Percentiles rank a stretch among this genome's conserved stretches.
phyloP scores from a whole-genome alignment of 164 flowering plant genomes.

The Amborella trichopoda region DNA sequence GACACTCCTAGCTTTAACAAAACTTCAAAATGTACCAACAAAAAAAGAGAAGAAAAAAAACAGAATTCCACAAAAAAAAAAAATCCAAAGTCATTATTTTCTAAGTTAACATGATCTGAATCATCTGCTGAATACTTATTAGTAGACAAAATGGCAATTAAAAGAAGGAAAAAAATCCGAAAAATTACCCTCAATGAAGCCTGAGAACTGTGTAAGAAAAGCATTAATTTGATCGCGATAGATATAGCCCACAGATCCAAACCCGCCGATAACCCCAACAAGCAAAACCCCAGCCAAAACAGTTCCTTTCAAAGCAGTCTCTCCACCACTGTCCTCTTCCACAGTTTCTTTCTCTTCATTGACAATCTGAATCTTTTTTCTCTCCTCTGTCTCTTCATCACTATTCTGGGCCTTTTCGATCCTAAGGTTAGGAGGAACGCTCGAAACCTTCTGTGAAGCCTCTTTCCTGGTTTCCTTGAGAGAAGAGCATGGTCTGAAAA shows the following conservation, averaged over 20 bases:
- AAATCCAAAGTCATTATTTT: too few species aligned
- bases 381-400: slow-evolving; percentile 5
- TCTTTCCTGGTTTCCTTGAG: slow-evolving; percentile 59
- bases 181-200: slow-evolving; percentile 69
- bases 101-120: too few species aligned
- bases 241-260: slow-evolving; percentile 66
- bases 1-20: too few species aligned
- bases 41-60: too few species aligned
- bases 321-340: slow-evolving; percentile 26
- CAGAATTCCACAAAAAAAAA: too few species aligned
- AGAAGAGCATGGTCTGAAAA: slow-evolving; percentile 59
- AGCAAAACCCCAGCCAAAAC: slow-evolving; percentile 81
- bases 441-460: slow-evolving; percentile 31
- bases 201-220: slow-evolving; percentile 71
- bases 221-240: slow-evolving; percentile 82
- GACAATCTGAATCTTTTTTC: too few species aligned
- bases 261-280: slow-evolving; percentile 86
- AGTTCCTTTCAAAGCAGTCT: slow-evolving; percentile 62
- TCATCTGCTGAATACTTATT: too few species aligned
- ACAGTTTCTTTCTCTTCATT: slow-evolving; percentile 8
- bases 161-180: background rate
- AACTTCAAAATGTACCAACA: too few species aligned
- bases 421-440: slow-evolving; percentile 39
- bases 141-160: too few species aligned
- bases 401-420: slow-evolving; percentile 24